Evolutionary conservation across 495 filamentous ascomycete species (phyloP).

Genomic region (Aspergillus leporis): DNA sequence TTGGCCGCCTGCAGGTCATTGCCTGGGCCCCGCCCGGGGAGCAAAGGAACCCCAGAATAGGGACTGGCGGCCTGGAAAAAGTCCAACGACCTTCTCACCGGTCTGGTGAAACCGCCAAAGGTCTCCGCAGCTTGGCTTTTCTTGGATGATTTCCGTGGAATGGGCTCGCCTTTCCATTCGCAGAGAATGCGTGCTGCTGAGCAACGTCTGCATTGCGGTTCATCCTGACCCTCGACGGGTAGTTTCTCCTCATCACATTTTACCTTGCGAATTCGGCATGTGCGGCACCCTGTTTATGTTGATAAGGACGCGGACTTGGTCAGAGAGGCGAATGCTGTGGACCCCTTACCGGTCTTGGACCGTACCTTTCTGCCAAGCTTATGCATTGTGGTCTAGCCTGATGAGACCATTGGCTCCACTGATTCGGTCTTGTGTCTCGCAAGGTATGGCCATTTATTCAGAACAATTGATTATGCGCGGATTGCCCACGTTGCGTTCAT

Average conservation of each 20-base stretch:
- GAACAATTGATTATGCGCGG: too few relatives aligned
- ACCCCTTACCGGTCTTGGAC: constrained; percentile 34
- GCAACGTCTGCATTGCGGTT: constrained; percentile 35
- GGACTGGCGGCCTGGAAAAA: background rate
- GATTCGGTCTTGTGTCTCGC: too few relatives aligned
- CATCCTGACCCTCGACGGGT: constrained; percentile 19
- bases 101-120: background rate
- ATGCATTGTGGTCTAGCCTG: constrained; percentile 22
- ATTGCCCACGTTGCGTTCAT: too few relatives aligned
- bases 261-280: constrained; percentile 37
- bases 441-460: background rate
- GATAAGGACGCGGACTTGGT: background rate
- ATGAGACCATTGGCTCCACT: constrained; percentile 6
- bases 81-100: background rate
- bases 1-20: constrained; percentile 28
- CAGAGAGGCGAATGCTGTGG: too few relatives aligned
- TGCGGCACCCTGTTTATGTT: constrained; percentile 27
- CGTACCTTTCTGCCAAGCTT: constrained; percentile 30
- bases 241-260: constrained; percentile 40
- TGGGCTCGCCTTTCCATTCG: constrained; percentile 34
- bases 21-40: constrained; percentile 9
- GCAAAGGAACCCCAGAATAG: constrained; percentile 8
- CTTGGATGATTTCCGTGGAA: constrained; percentile 23
- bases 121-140: constrained; percentile 10
- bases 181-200: constrained; percentile 27